Base-by-base conservation (phyloP, 306 rosid species). In the Gastrolobium bilobum region DNA sequence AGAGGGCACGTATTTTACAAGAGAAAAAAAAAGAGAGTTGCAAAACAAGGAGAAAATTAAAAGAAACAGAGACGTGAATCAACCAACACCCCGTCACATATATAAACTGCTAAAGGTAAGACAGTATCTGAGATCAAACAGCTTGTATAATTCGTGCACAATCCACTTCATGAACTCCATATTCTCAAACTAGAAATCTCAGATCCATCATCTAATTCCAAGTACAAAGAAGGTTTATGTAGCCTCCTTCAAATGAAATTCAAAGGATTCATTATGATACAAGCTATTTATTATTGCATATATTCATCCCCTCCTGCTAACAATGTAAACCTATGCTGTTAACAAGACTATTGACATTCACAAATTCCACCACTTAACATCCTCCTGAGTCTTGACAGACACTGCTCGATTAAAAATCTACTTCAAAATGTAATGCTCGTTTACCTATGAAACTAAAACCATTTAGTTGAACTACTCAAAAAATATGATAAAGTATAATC, bases 121-220 rank as follows among this genome's bases (percentile, higher is more conserved):
- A 65, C 62, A 53, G 44, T 61, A 71, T 42, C 63, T 7, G 39
- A 73, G 51, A 56, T 74, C 60, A 73, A 43, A 73, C 60, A 60
- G 50, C 68, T 52, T 72, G 53, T 73, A 43, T n/a, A 15, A 20
- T 43, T 80, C 68, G 34, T 10, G 43, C 4, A 3, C 53, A 65
- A 46, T 43, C 69, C 37, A 81, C 14, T 54, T 44, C 60, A 34
- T 46, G 69, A 42, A 54, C 62, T 37, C 64, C 52, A 38, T 73
- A 64, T 35, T 73, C 6, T 30, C 43, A 71, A 79, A n/a, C 75
- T 37, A 60, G 44, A 48, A 78, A 69, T 42, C 26, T 31, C 39
- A 50, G 66, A 80, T 62, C 48, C 46, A 50, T 29, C 13, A 56
- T 62, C 48, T 53, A 59, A 13, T 11, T 62, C 59, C 42, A 8